Evolutionary conservation across 164 flowering plant genomes (phyloP).

Genomic region (Dillenia turbinata): DNA sequence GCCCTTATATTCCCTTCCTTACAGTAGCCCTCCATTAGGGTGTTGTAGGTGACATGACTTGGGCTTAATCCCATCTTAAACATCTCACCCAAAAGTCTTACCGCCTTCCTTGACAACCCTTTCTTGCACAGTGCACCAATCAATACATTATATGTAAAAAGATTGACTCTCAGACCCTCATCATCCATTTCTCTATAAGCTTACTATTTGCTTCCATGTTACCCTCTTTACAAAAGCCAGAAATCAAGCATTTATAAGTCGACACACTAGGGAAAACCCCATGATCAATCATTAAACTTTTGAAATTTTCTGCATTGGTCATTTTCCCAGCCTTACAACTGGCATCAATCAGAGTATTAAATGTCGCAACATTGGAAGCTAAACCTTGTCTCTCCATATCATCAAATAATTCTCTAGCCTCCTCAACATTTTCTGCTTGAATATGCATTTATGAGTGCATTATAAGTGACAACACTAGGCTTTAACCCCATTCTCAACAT

Average conservation of each 20-base stretch:
- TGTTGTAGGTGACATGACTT: slow-evolving; percentile 29
- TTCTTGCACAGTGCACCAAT: slow-evolving; percentile 25
- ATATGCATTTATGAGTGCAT: slow-evolving; percentile 21
- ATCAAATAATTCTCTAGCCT: slow-evolving; percentile 19
- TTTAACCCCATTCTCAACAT: slow-evolving; percentile 12
- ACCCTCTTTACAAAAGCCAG: slow-evolving; percentile 22
- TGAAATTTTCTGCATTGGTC: slow-evolving; percentile 16
- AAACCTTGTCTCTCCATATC: slow-evolving; percentile 9
- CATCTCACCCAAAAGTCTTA: slow-evolving; percentile 26
- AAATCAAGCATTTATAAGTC: slow-evolving; percentile 27
- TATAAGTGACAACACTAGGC: slow-evolving; percentile 26
- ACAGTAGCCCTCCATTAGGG: slow-evolving; percentile 29
- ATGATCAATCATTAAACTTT: slow-evolving; percentile 14
- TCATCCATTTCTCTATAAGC: slow-evolving; percentile 25
- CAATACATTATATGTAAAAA: slow-evolving; percentile 24
- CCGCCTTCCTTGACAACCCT: slow-evolving; percentile 19
- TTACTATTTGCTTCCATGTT: slow-evolving; percentile 19
- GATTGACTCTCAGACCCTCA: slow-evolving; percentile 22
- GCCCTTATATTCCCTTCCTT: slow-evolving; percentile 21
- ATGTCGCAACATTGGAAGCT: slow-evolving; percentile 15
- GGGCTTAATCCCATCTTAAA: slow-evolving; percentile 20
- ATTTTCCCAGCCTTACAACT: slow-evolving; percentile 22
- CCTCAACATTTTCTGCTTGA: slow-evolving; percentile 24
- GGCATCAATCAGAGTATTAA: slow-evolving; percentile 27
- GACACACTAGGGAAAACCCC: slow-evolving; percentile 12